phyloP scores from a whole-genome alignment of 2,329 filamentous ascomycete genomes.

The Trichoderma afroharzianum region DNA sequence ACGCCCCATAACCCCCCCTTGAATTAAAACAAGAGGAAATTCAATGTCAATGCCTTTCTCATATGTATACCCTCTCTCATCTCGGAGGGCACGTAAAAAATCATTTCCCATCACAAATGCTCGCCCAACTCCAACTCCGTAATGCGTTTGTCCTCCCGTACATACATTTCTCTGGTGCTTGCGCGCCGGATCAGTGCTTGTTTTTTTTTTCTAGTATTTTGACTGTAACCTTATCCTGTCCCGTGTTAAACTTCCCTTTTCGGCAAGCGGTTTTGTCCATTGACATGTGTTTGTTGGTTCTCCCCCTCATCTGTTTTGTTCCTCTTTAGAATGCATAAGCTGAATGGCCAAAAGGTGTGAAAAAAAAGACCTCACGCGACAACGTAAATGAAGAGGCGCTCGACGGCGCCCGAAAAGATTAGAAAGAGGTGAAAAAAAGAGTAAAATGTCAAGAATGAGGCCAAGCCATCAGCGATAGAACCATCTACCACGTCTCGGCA shows the following conservation, averaged over 20 bases:
- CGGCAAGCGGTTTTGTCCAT: not conserved
- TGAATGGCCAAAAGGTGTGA: not conserved
- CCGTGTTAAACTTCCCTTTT: not conserved
- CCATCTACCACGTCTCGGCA: constrained; percentile 66
- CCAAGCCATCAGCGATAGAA: not conserved
- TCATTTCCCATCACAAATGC: not conserved
- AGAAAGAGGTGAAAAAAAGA: not conserved
- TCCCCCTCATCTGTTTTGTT: not conserved
- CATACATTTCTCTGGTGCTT: not conserved
- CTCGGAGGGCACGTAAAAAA: not conserved
- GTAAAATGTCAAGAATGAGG: not conserved
- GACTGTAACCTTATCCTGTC: not conserved
- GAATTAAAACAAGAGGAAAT: not conserved
- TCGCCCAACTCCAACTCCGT: constrained; percentile 4
- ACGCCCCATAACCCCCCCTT: not conserved
- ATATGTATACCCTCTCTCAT: not conserved
- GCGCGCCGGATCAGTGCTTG: not conserved
- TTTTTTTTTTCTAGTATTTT: not conserved
- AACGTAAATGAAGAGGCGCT: not conserved
- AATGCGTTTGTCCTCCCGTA: constrained; percentile 1
- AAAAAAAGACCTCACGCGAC: not conserved
- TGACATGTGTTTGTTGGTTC: not conserved
- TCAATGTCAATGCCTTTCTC: not conserved
- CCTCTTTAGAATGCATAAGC: not conserved
- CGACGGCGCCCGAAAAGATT: not conserved